Conservation (phyloP, 306 rosid genomes). For the Cucumis hystrix region DNA sequence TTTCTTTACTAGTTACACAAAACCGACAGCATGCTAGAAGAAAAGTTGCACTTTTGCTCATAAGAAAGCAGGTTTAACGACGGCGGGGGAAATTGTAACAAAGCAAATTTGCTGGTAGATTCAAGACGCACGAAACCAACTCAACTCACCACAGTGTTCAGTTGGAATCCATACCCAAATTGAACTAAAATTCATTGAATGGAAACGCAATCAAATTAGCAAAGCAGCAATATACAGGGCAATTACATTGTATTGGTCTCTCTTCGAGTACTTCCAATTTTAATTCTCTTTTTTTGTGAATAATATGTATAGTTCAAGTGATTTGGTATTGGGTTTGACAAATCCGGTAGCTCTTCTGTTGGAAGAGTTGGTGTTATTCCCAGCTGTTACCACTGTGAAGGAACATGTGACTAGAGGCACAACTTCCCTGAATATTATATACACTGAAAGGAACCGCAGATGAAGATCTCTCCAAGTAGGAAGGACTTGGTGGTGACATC, state of each 20-base stretch:
- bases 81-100: background rate
- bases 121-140: background rate
- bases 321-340: background rate
- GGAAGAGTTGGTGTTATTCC: conserved; percentile 20
- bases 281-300: background rate
- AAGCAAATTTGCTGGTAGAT: background rate
- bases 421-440: conserved; percentile 21
- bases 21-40: background rate
- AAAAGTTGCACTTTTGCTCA: background rate
- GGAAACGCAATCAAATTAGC: background rate
- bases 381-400: conserved; percentile 51
- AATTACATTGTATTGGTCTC: background rate
- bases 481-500: conserved; percentile 7
- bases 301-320: background rate
- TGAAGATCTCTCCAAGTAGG: conserved; percentile 1
- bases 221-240: background rate
- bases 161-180: background rate
- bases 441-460: conserved; percentile 31
- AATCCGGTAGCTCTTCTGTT: background rate
- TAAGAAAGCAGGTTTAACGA: background rate
- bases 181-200: background rate
- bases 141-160: background rate
- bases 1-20: background rate
- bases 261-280: background rate
- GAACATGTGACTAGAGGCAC: conserved; percentile 16